Conservation (phyloP, 768 basidiomycete species). For the Agaricus subrufescens region DNA sequence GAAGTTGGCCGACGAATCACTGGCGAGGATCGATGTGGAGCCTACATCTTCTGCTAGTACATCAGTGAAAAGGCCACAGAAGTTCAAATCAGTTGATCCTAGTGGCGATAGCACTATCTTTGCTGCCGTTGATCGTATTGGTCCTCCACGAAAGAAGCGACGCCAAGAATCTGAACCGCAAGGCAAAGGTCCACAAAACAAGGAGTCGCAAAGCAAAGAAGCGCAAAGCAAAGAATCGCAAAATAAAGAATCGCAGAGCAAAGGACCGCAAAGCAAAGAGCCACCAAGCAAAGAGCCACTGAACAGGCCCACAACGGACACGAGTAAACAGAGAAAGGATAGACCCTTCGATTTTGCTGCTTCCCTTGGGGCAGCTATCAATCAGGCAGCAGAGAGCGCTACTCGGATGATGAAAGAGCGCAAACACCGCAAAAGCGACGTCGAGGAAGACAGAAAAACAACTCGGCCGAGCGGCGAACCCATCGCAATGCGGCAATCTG, state of each 20-base stretch:
- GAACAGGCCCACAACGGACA: neutral
- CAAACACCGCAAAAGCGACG: neutral
- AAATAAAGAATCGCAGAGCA: neutral
- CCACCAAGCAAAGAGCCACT: neutral
- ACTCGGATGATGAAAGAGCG: neutral
- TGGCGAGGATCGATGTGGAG: too few species aligned
- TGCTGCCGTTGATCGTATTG: neutral
- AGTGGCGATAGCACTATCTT: neutral
- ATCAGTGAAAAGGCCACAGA: neutral
- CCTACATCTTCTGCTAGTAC: neutral
- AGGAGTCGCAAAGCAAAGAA: neutral
- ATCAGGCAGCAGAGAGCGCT: neutral
- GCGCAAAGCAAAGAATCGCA: neutral
- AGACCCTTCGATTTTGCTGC: neutral
- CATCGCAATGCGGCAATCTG: neutral
- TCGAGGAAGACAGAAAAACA: neutral
- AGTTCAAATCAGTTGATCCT: neutral
- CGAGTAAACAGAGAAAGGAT: neutral
- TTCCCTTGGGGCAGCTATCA: constrained; percentile 5
- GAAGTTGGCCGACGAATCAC: too few species aligned
- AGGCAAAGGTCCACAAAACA: neutral
- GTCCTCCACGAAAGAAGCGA: constrained; percentile 2
- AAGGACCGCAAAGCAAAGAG: neutral
- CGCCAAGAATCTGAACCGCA: neutral
- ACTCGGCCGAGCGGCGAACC: neutral